Conservation (phyloP, 1,139 yeast genomes). For the Candida anutae region DNA sequence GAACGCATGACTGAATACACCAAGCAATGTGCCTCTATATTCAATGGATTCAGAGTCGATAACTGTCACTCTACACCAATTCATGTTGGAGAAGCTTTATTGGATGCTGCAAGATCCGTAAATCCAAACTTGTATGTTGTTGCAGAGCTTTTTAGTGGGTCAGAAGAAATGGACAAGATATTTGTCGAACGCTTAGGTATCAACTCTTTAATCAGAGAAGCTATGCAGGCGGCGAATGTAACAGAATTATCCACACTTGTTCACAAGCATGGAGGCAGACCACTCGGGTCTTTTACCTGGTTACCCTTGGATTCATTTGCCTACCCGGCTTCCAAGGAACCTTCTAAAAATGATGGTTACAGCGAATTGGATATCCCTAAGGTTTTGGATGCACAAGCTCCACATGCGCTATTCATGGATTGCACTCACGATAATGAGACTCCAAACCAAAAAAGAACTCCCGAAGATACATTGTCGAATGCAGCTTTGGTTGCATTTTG, state of each 20-base stretch:
- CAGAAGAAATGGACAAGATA: conserved; percentile 81
- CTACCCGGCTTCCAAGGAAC: conserved; percentile 48
- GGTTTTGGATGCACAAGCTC: conserved; percentile 56
- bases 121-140: conserved; percentile 87
- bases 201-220: conserved; percentile 84
- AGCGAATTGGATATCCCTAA: conserved; percentile 59
- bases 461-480: conserved; percentile 89
- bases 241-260: conserved; percentile 80
- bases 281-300: conserved; percentile 85
- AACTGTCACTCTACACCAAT: conserved; percentile 95
- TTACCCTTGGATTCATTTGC: conserved; percentile 66
- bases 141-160: conserved; percentile 91
- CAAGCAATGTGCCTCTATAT: conserved; percentile 62
- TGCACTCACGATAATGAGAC: conserved; percentile 95
- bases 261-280: conserved; percentile 90
- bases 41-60: conserved; percentile 88
- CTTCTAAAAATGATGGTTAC: conserved; percentile 27
- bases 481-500: conserved; percentile 94
- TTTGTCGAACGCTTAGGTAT: conserved; percentile 89
- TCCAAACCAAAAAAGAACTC: conserved; percentile 82
- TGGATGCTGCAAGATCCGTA: conserved; percentile 80
- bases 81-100: conserved; percentile 83
- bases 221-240: conserved; percentile 93
- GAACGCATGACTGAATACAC: conserved; percentile 77
- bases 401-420: conserved; percentile 95